Base-by-base conservation (phyloP, 2,329 filamentous ascomycete genomes). In the Thielaviopsis euricoi region DNA sequence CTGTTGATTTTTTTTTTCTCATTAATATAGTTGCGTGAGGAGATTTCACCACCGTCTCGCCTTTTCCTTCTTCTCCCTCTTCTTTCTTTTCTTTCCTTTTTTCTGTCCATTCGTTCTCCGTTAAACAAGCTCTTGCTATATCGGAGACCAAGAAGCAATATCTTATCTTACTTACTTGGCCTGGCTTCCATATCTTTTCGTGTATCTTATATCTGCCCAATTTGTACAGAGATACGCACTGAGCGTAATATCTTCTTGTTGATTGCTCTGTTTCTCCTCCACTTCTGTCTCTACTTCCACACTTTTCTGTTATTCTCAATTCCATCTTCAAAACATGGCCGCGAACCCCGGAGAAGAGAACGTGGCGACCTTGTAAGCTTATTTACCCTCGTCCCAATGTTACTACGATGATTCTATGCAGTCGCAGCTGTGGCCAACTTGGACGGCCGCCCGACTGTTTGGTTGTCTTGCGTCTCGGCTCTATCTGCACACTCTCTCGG, bases 301-400 rank as follows among this genome's bases (percentile, higher is more conserved):
- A 48, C 9, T 43, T 43, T 43, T 57, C 26, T 43, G 21, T 26
- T 51, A n/a, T 12, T 29, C 23, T 19, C 5, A 33, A 33, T 33
- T 33, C 29, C 29, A 33, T 40, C 40, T 22, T 33, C 57, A 53
- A n/a, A 68, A 60, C 13, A 78, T 78, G 75, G 73, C 75, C 53
- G 68, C 70, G 29, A 67, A 69, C 62, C 71, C 70, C 46, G 76
- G 74, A 55, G 75, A 78, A 67, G 76, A 78, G 64, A 73, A 74
- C 60, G 73, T 75, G 57, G 74, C 73, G 52, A 76, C 74, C 26
- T 70, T 78, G 75, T 78, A 64, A 71, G 75, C 43, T 19, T 70
- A 48, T 48, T n/a, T n/a, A 48, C 12, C 43, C 17, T 19, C 10
- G 49, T 26, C 15, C 29, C 37, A 29, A 26, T 15, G 22, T 22